phyloP scores from a whole-genome alignment of 441 rosid genomes.

The Erysimum cheiri region DNA sequence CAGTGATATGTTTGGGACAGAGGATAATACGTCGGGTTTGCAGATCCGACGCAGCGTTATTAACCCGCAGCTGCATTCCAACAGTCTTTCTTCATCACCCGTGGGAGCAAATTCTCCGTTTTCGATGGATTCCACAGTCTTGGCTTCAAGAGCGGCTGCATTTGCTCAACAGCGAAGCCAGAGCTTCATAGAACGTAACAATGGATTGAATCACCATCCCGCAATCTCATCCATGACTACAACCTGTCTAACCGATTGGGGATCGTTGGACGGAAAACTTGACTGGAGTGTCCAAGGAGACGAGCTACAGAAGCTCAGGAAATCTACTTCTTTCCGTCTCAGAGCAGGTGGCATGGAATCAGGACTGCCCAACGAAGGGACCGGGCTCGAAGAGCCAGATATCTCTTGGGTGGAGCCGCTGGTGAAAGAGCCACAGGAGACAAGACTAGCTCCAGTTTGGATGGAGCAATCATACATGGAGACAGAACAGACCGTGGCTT shows the following conservation, averaged over 20 bases:
- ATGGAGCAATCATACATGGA: constrained; percentile 82
- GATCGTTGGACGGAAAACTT: constrained; percentile 77
- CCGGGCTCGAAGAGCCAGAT: constrained; percentile 63
- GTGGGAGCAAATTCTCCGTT: constrained; percentile 54
- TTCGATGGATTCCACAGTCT: constrained; percentile 57
- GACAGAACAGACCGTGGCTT: constrained; percentile 83
- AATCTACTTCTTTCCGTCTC: constrained; percentile 70
- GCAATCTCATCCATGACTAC: constrained; percentile 50
- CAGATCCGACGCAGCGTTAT: constrained; percentile 59
- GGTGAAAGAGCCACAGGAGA: constrained; percentile 64
- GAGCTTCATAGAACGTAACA: constrained; percentile 77
- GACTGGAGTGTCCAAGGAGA: constrained; percentile 85
- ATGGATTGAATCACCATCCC: constrained; percentile 49
- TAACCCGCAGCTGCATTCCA: constrained; percentile 47
- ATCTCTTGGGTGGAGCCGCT: constrained; percentile 86
- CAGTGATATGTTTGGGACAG: constrained; percentile 52
- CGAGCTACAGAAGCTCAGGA: constrained; percentile 75
- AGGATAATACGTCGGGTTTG: constrained; percentile 50
- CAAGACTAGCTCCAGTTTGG: constrained; percentile 61
- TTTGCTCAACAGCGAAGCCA: constrained; percentile 78
- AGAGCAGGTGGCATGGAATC: constrained; percentile 49
- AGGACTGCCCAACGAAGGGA: constrained; percentile 18
- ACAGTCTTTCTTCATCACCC: constrained; percentile 57
- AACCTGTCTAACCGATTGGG: constrained; percentile 66
- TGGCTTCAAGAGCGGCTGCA: constrained; percentile 72